Percentiles rank a stretch among this genome's conserved stretches.
These are phyloP conservation scores for Pythium volutum DNA, from an alignment of 352 stramenopile genomes.

Conservation along the genomic window DNA sequence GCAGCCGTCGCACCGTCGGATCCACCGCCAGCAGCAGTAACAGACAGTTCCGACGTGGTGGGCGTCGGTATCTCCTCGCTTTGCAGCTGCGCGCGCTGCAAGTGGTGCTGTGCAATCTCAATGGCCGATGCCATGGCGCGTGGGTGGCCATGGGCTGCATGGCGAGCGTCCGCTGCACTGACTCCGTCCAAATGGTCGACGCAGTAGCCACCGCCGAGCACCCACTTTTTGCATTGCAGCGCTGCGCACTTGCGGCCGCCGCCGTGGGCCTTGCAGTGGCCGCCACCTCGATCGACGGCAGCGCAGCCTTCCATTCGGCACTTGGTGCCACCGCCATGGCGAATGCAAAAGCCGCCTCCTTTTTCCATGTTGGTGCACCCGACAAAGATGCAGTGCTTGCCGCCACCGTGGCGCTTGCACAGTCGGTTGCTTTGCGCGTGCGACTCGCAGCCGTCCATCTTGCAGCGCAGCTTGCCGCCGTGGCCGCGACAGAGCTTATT, in stretches of 20 bases:
- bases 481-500: constrained; percentile 83
- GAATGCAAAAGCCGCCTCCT: constrained; percentile 80
- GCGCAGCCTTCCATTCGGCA: constrained; percentile 63
- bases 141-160: constrained; percentile 26
- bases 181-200: constrained; percentile 47
- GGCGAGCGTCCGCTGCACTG: constrained; percentile 31
- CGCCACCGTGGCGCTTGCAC: constrained; percentile 81
- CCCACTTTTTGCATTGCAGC: constrained; percentile 76
- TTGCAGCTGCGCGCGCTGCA: constrained; percentile 28
- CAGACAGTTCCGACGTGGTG: background rate
- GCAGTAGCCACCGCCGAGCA: constrained; percentile 75
- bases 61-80: constrained; percentile 14
- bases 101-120: constrained; percentile 31
- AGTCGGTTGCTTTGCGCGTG: constrained; percentile 79
- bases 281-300: constrained; percentile 71
- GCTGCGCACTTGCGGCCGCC: constrained; percentile 77
- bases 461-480: constrained; percentile 77
- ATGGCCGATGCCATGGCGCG: constrained; percentile 16
- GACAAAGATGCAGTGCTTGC: constrained; percentile 63
- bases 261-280: constrained; percentile 83
- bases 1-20: background rate
- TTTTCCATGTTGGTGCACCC: constrained; percentile 85
- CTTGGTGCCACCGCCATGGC: constrained; percentile 75
- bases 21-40: background rate
- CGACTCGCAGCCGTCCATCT: constrained; percentile 71